Base-by-base conservation (phyloP, 306 rosid species). In the Vigna mungo region DNA sequence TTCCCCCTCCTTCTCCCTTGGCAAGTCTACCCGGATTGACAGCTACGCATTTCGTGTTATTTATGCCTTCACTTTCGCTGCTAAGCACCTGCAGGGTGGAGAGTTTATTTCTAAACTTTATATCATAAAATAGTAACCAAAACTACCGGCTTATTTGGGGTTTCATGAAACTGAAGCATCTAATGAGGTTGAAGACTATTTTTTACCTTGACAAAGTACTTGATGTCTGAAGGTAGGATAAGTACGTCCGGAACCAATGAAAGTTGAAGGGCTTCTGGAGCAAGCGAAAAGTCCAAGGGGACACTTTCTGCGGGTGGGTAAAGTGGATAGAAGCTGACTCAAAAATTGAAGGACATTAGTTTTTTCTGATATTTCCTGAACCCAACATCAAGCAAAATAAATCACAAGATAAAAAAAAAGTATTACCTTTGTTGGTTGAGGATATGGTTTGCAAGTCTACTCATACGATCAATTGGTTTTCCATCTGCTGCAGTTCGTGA, bases 1-100 rank as follows among this genome's bases (percentile, higher is more conserved):
- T 95, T 62, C 97, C 99, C 21, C 97, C 97, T 72, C 99, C 97
- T 88, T 90, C 98, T 66, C 97, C 99, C 86, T 92, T 92, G 69
- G 94, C 84, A 12, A 92, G 82, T 86, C 97, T 90, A 84, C 97
- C 99, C 0, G 97, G 99, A 83, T 95, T 95, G 56, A 95, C 80
- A 54, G 94, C 92, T 64, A 92, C 68, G 82, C 97, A 92, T 71
- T 84, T 92, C 62, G 15, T 66, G 72, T 47, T 77, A 76, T 71
- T 85, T 43, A 68, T 84, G 27, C 79, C 89, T 46, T 85, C 88
- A 30, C 82, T 80, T 75, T 86, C 96, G 15, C 86, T 87, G 30
- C 80, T 64, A 62, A 95, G 84, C 37, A 88, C 89, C 99, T 95
- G 85, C 9, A 32, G 54, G 58, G 54, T 52, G 56, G 15, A 51